Evolutionary conservation across 352 stramenopile species (phyloP).

Genomic region (Phytophthora macrochlamydospora): DNA sequence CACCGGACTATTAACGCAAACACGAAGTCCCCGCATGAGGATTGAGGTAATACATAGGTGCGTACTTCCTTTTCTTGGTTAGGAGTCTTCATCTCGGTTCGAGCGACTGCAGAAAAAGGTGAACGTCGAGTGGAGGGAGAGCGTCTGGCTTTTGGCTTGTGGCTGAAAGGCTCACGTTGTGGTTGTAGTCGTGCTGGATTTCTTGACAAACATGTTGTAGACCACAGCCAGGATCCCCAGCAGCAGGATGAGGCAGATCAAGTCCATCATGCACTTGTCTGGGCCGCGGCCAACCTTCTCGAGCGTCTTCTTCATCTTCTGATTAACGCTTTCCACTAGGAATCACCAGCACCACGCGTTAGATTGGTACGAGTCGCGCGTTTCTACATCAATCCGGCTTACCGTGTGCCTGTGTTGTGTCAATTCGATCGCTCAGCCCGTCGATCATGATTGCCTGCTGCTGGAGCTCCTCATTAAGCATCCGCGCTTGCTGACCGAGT

Average conservation of each 20-base stretch:
- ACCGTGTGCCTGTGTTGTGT: conserved; percentile 82
- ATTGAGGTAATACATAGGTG: conserved; percentile 28
- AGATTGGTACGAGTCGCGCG: not conserved
- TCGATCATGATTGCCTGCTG: conserved; percentile 91
- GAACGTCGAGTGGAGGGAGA: conserved; percentile 8
- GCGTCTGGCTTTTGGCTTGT: too few relatives aligned
- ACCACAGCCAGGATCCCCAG: conserved; percentile 83
- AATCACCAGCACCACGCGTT: not conserved
- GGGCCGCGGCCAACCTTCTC: conserved; percentile 68
- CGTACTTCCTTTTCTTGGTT: conserved; percentile 29
- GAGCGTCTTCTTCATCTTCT: conserved; percentile 88
- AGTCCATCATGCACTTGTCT: conserved; percentile 91
- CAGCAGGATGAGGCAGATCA: conserved; percentile 89
- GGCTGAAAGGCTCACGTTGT: conserved; percentile 25
- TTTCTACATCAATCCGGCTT: not conserved
- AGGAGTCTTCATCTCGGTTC: conserved; percentile 16
- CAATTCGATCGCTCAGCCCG: conserved; percentile 77
- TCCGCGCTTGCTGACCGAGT: conserved; percentile 75
- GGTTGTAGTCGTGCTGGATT: conserved; percentile 29
- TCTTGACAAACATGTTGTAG: conserved; percentile 92
- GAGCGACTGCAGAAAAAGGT: conserved; percentile 24
- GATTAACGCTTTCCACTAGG: conserved; percentile 84
- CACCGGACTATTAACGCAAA: conserved; percentile 29
- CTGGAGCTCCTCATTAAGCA: conserved; percentile 84
- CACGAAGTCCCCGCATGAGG: conserved; percentile 20